Evolutionary conservation across 2,329 filamentous ascomycete species (phyloP).

Genomic region (Macrophomina phaseolina): DNA sequence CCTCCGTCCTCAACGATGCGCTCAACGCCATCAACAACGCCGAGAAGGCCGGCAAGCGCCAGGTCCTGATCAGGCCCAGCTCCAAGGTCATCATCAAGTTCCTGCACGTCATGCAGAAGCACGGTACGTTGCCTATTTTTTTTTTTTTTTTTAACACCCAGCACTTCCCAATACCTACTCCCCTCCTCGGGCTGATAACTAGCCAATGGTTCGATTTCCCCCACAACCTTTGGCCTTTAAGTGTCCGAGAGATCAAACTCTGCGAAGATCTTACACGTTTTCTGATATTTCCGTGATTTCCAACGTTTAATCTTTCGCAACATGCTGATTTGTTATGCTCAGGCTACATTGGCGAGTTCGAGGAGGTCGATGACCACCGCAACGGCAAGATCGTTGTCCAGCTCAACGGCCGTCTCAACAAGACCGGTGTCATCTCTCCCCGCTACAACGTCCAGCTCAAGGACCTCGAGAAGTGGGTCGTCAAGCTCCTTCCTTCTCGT

Average conservation of each 20-base stretch:
- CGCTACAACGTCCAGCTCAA: conserved; percentile 98
- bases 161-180: conserved; percentile 28
- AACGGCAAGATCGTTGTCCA: conserved; percentile 99
- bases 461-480: conserved; percentile 99
- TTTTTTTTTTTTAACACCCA: conserved; percentile 15
- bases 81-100: conserved; percentile 99
- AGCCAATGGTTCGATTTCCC: conserved; percentile 85
- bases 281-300: conserved; percentile 77
- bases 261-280: conserved; percentile 97
- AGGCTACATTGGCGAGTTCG: conserved; percentile 99
- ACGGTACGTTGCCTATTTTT: conserved; percentile 73
- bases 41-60: conserved; percentile 99
- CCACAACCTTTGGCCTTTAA: conserved; percentile 99
- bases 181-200: conserved; percentile 98
- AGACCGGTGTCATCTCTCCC: conserved; percentile 98
- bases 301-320: conserved; percentile 95
- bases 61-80: conserved; percentile 95
- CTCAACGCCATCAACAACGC: conserved; percentile 99
- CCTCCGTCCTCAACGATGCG: conserved; percentile 98
- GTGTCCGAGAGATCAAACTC: conserved; percentile 90
- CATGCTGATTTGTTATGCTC: conserved; percentile 66
- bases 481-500: conserved; percentile 98
- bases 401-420: conserved; percentile 99
- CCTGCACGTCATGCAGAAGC: conserved; percentile 98
- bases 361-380: conserved; percentile 99